A percentile compares a stretch with the other conserved stretches of the same genome.
phyloP scores from a whole-genome alignment of 441 rosid species.

The Lepidium campestre region DNA sequence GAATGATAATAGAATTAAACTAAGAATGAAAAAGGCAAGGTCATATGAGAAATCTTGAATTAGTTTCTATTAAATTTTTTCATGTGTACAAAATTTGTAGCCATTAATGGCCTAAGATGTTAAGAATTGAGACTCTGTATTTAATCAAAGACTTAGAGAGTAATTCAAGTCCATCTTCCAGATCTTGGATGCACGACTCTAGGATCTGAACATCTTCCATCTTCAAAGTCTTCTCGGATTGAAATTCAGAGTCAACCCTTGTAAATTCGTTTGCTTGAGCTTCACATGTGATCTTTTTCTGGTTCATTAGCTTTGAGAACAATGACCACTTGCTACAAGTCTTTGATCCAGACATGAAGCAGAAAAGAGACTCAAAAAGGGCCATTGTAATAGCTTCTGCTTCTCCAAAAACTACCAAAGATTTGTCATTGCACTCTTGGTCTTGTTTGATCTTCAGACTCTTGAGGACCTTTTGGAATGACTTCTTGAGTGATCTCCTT shows the following conservation, averaged over 20 bases:
- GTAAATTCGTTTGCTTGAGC: conserved; percentile 18
- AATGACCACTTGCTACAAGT: conserved; percentile 24
- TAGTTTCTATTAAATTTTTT: background rate
- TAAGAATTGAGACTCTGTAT: conserved; percentile 11
- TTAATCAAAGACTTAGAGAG: conserved; percentile 28
- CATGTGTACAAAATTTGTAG: background rate
- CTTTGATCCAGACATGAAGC: conserved; percentile 27
- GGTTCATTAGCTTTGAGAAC: conserved; percentile 35
- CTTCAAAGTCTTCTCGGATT: conserved; percentile 1
- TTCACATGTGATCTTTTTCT: conserved; percentile 19
- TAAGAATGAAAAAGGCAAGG: background rate
- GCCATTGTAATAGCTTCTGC: conserved; percentile 24
- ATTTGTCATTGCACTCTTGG: background rate
- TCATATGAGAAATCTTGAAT: background rate
- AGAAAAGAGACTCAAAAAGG: conserved; percentile 33
- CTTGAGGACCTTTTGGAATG: conserved; percentile 18
- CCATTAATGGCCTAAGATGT: conserved; percentile 1
- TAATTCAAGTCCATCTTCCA: conserved; percentile 27
- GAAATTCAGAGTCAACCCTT: background rate
- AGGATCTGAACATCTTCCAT: conserved; percentile 11
- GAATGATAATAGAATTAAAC: background rate
- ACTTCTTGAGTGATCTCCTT: conserved; percentile 23
- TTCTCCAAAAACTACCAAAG: conserved; percentile 18
- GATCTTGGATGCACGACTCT: conserved; percentile 30
- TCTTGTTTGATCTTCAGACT: conserved; percentile 9